Base-by-base conservation (phyloP, 2,329 filamentous ascomycete genomes). In the Pseudogymnoascus sp. region DNA sequence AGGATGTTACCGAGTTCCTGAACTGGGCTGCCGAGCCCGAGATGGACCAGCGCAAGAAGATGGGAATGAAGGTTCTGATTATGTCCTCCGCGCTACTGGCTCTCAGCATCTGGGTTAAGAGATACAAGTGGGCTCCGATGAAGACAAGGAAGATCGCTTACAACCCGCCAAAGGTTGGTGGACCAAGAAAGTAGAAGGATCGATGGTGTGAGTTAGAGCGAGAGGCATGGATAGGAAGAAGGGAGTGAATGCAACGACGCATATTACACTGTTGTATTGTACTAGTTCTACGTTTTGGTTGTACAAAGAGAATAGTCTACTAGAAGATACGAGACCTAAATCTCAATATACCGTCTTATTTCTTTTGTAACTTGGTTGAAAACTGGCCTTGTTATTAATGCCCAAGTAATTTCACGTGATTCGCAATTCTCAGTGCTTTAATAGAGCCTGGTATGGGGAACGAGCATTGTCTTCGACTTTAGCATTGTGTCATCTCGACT, bases 11-110 rank as follows among this genome's bases (percentile, higher is more conserved):
- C 65, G 95, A 99, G 81, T 99, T 99, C 83, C 85, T 99, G 75
- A 97, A 99, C 88, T 99, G 95, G 95, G 85, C 95, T 62, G 93
- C 95, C 63, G 95, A 99, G 83, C 95, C 95, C 59, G 95, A 99
- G 84, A 96, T 97, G 92, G 95, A 99, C 75, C 88, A 97, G 76
- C 90, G 95, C 76, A 99, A 99, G 90, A 95, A 92, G 83, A 99
- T 97, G 95, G 95, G 95, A 73, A 87, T 96, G 85, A 97, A 99
- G 88, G 90, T 96, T 62, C 78, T 99, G 71, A 87, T 89, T 69
- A 85, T 96, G 69, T 86, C 87, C 62, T 83, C 88, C 65, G 85
- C 88, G 66, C 82, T 99, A 67, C 89, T 91, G 75, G 91, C 91
- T 63, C 73, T 97, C 73, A 96, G 90, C 77, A 86, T 99, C 72